A percentile compares a stretch with the other conserved stretches of the same genome.
Conservation (phyloP, 371 early-diverging fungal species). For the Capillidium rhysosporum region DNA sequence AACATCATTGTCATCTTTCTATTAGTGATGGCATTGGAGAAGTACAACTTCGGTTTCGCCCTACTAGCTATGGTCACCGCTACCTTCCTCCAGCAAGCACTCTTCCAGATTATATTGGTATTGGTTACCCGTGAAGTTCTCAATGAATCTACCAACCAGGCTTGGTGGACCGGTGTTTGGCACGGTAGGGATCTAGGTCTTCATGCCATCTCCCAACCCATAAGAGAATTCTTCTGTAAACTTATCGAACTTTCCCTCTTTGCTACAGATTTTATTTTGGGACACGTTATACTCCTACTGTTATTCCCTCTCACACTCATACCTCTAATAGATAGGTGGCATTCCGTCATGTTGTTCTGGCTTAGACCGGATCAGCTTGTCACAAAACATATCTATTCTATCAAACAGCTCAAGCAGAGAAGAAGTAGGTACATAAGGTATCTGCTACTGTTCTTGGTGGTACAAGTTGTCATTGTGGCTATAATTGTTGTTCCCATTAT, state of each 20-base stretch:
- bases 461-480: slow-evolving; percentile 32
- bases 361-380: slow-evolving; percentile 57
- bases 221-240: slow-evolving; percentile 66
- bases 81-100: slow-evolving; percentile 43
- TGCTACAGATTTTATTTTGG: slow-evolving; percentile 51
- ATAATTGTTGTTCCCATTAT: slow-evolving; percentile 34
- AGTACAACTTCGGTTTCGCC: slow-evolving; percentile 34
- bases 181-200: slow-evolving; percentile 55
- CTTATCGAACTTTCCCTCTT: slow-evolving; percentile 73
- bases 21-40: slow-evolving; percentile 42
- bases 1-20: slow-evolving; percentile 38
- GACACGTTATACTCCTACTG: slow-evolving; percentile 51
- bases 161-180: slow-evolving; percentile 87
- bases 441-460: slow-evolving; percentile 37
- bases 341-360: slow-evolving; percentile 75
- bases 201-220: slow-evolving; percentile 41
- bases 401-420: slow-evolving; percentile 31
- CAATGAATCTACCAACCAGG: slow-evolving; percentile 56
- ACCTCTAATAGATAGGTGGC: slow-evolving; percentile 51
- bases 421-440: slow-evolving; percentile 38
- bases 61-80: slow-evolving; percentile 41
- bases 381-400: slow-evolving; percentile 50
- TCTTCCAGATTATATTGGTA: slow-evolving; percentile 41
- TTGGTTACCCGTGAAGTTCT: slow-evolving; percentile 63
- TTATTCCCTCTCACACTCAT: slow-evolving; percentile 45